Conservation (phyloP, 2,329 filamentous ascomycete species). For the Xylariaceae sp. region DNA sequence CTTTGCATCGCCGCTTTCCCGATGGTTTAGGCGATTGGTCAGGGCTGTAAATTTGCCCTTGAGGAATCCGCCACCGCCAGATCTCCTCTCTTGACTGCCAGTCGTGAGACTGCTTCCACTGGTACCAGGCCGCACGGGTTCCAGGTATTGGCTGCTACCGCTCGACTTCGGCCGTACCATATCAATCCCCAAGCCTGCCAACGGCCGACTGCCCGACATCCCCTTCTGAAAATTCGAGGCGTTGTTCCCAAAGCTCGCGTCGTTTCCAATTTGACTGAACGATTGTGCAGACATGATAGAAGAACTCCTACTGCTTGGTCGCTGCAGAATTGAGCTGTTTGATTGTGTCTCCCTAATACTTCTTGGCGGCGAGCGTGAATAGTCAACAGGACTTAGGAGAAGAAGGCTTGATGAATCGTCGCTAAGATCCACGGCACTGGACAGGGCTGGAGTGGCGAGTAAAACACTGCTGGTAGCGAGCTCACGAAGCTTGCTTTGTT, state of each 20-base stretch:
- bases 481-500: slow-evolving; percentile 74
- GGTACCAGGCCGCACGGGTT: slow-evolving; percentile 16
- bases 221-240: slow-evolving; percentile 31
- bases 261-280: slow-evolving; percentile 17
- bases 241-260: slow-evolving; percentile 23
- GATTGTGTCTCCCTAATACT: slow-evolving; percentile 47
- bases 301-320: slow-evolving; percentile 47
- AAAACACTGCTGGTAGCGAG: slow-evolving; percentile 73
- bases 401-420: slow-evolving; percentile 54
- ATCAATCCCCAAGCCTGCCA: slow-evolving; percentile 27
- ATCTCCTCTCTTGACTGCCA: slow-evolving; percentile 20
- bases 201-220: slow-evolving; percentile 25
- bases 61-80: slow-evolving; percentile 31
- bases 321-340: slow-evolving; percentile 39
- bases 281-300: slow-evolving; percentile 45
- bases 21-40: slow-evolving; percentile 26
- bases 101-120: slow-evolving; percentile 14
- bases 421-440: slow-evolving; percentile 44
- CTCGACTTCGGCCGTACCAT: slow-evolving; percentile 27
- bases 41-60: slow-evolving; percentile 34
- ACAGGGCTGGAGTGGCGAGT: slow-evolving; percentile 40
- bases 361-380: slow-evolving; percentile 52
- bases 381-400: slow-evolving; percentile 50
- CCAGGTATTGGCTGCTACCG: slow-evolving; percentile 18
- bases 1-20: slow-evolving; percentile 17